Conservation (phyloP, 768 basidiomycete genomes). For the Rhizopogon rudus region DNA sequence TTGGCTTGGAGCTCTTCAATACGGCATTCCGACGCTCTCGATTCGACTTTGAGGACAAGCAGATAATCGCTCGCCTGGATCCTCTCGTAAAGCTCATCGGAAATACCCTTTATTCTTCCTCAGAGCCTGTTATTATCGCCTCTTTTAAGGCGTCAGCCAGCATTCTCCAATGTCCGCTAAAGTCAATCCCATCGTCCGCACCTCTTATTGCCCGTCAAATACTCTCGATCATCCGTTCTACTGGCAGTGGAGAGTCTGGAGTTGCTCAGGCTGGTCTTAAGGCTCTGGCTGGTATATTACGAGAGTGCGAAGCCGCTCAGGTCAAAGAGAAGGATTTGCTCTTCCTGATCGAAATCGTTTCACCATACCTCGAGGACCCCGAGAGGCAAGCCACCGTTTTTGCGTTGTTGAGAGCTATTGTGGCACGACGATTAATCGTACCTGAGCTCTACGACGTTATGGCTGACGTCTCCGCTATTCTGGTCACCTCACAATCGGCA, state of each 20-base stretch:
- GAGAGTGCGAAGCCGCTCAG: conserved; percentile 78
- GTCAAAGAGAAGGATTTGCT: conserved; percentile 88
- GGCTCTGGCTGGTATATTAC: conserved; percentile 80
- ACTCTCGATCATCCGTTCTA: conserved; percentile 73
- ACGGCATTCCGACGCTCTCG: conserved; percentile 82
- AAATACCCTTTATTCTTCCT: conserved; percentile 85
- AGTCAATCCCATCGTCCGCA: conserved; percentile 66
- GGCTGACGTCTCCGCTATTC: conserved; percentile 86
- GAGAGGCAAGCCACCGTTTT: conserved; percentile 83
- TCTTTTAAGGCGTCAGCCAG: conserved; percentile 78
- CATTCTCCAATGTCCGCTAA: conserved; percentile 80
- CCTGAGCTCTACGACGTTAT: conserved; percentile 97
- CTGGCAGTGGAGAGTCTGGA: conserved; percentile 87
- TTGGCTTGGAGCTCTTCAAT: conserved; percentile 89
- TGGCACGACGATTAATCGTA: conserved; percentile 86
- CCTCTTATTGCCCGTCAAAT: conserved; percentile 83
- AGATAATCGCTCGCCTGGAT: conserved; percentile 78
- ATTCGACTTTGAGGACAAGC: conserved; percentile 75
- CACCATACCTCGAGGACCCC: conserved; percentile 89
- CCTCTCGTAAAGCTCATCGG: conserved; percentile 85
- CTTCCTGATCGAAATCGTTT: conserved; percentile 78
- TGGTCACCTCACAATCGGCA: conserved; percentile 89
- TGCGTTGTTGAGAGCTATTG: conserved; percentile 83
- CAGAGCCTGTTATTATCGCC: conserved; percentile 65
- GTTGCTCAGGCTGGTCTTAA: conserved; percentile 85